Evolutionary conservation across 2,329 filamentous ascomycete genomes (phyloP), one percentile per base, ranked within the genome.

Genomic region (Leptographium radiaticola): DNA sequence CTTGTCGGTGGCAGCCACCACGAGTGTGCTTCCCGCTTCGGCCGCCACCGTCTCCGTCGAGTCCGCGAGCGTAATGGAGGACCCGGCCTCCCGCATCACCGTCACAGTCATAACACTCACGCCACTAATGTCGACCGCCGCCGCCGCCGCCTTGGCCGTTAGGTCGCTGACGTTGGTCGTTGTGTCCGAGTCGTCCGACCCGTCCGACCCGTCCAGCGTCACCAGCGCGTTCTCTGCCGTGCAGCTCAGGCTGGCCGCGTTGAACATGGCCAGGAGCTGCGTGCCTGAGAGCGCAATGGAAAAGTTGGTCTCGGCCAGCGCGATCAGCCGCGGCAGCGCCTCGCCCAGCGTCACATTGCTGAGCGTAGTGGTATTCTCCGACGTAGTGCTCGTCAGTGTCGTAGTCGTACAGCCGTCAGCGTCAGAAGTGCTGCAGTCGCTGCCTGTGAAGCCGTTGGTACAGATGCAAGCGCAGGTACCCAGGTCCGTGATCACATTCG

Each of bases 171-270:
- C 25, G 9, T 30, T 30, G 2, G 25, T 42, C 12, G 47, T 58
- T 3, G 59, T 49, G 13, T 62, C 62, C 8, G 59, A 56, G 8
- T 64, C 61, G 7, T 63, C 57, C 16, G 64, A 56, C 6, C 59
- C 62, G 15, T 60, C 62, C 18, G 67, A 66, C 15, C 83, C 84
- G 60, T 87, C 79, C 66, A 96, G 95, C 0, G 87, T 89, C 16
- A 97, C 84, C 5, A 98, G 75, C 0, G 89, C 84, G 62, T 97
- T 97, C 66, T 96, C 86, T 0, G 84, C 81, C 10, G 81, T 80
- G 67, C 93, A 98, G 53, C 86, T 89, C 16, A 95, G 72, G 59
- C 85, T 85, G 36, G 78, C 79, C 7, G 76, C 70, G 62, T 86
- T 91, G 67, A 97, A 87, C 49, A 89, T 79, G 1, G 83, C 81